phyloP scores from a whole-genome alignment of 2,329 filamentous ascomycete species.

The Dryadomyces quercivorus region DNA sequence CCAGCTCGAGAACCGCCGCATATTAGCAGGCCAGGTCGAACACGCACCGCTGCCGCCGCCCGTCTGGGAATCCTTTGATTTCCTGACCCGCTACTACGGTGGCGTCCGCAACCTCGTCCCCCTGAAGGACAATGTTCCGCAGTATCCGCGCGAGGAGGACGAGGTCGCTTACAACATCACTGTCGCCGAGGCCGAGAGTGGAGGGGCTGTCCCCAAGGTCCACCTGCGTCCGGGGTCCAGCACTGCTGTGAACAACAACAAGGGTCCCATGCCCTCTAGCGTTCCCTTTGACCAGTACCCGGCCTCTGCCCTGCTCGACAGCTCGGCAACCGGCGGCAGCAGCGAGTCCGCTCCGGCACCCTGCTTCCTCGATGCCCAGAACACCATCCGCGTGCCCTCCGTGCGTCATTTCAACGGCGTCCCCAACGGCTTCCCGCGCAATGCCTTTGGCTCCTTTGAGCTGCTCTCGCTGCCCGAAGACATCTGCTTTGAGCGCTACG shows the following conservation, averaged over 20 bases:
- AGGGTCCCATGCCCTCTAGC: slow-evolving; percentile 13
- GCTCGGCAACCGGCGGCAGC: slow-evolving; percentile 26
- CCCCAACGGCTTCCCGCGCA: slow-evolving; percentile 71
- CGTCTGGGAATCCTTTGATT: slow-evolving; percentile 74
- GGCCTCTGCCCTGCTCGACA: slow-evolving; percentile 11
- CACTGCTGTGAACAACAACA: slow-evolving; percentile 1
- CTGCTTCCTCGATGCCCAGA: slow-evolving; percentile 65
- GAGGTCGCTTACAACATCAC: slow-evolving; percentile 35
- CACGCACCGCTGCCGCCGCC: slow-evolving; percentile 52
- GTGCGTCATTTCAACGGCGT: slow-evolving; percentile 67
- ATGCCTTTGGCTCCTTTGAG: slow-evolving; percentile 78
- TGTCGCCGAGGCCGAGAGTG: neutral
- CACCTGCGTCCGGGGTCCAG: slow-evolving; percentile 14
- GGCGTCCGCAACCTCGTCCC: slow-evolving; percentile 64
- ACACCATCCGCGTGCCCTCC: slow-evolving; percentile 53
- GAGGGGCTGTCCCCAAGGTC: slow-evolving; percentile 9
- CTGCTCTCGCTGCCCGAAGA: slow-evolving; percentile 67
- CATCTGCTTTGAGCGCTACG: slow-evolving; percentile 87
- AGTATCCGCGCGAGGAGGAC: slow-evolving; percentile 62
- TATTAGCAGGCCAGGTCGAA: slow-evolving; percentile 43
- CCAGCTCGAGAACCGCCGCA: slow-evolving; percentile 52
- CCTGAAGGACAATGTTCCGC: slow-evolving; percentile 55
- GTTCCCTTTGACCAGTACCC: slow-evolving; percentile 7
- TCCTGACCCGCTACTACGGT: slow-evolving; percentile 81
- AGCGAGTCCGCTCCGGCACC: slow-evolving; percentile 37